A percentile compares a stretch with the other conserved stretches of the same genome.
Evolutionary conservation across 2,329 filamentous ascomycete genomes (phyloP).

Genomic region (Sporothrix sp.): DNA sequence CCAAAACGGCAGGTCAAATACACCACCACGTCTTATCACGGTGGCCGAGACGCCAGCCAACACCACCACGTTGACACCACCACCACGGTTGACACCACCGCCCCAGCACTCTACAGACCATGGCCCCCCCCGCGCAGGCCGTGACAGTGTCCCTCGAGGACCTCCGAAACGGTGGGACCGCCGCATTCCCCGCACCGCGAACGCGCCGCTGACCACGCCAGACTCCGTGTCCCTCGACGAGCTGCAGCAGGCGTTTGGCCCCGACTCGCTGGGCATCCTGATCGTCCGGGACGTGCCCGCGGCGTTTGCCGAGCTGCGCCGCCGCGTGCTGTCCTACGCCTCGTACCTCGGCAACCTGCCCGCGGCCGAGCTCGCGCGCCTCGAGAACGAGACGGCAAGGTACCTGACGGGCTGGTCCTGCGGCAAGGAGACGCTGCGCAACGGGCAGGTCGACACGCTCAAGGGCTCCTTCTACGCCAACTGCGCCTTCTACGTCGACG

Average conservation of each 20-base stretch:
- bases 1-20: too few relatives aligned
- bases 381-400: slow-evolving; percentile 51
- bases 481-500: slow-evolving; percentile 65
- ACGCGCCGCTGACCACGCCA: too few relatives aligned
- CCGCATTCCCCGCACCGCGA: neutral
- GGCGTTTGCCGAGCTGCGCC: slow-evolving; percentile 61
- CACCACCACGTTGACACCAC: too few relatives aligned
- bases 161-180: slow-evolving; percentile 13
- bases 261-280: slow-evolving; percentile 82
- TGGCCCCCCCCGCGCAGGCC: slow-evolving; percentile 16
- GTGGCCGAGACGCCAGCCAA: too few relatives aligned
- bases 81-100: too few relatives aligned
- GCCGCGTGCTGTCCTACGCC: slow-evolving; percentile 69
- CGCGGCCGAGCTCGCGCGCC: slow-evolving; percentile 52
- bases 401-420: slow-evolving; percentile 68
- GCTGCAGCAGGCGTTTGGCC: slow-evolving; percentile 75
- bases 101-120: neutral
- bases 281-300: slow-evolving; percentile 78
- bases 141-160: slow-evolving; percentile 19
- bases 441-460: slow-evolving; percentile 66
- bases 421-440: slow-evolving; percentile 71
- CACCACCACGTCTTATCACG: too few relatives aligned
- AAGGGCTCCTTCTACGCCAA: slow-evolving; percentile 83
- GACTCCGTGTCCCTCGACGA: slow-evolving; percentile 58
- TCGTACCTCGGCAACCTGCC: slow-evolving; percentile 82